Percentiles rank a stretch among this genome's conserved stretches.
Conservation (phyloP, 495 filamentous ascomycete genomes). For the Penicillium coffeae region DNA sequence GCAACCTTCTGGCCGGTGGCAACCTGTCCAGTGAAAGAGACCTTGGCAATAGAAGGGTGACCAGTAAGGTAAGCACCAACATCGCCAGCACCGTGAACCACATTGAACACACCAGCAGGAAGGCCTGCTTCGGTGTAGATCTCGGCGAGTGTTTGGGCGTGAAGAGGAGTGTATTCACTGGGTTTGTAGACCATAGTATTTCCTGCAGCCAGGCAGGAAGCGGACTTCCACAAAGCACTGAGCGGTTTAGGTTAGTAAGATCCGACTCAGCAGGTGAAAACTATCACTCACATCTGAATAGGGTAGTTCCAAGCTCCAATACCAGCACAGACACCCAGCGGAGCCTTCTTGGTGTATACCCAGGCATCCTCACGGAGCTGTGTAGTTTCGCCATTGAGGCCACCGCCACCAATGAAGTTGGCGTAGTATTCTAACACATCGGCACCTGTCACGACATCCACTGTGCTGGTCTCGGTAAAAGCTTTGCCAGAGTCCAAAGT, state of each 20-base stretch:
- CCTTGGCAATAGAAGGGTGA: constrained; percentile 69
- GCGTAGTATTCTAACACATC: constrained; percentile 78
- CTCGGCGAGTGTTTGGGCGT: constrained; percentile 63
- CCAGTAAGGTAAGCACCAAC: constrained; percentile 65
- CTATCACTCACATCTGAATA: constrained; percentile 61
- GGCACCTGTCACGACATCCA: constrained; percentile 70
- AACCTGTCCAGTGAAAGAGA: constrained; percentile 82
- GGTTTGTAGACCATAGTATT: constrained; percentile 89
- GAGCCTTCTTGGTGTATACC: constrained; percentile 71
- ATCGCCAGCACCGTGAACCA: constrained; percentile 69
- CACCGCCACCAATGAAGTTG: constrained; percentile 64
- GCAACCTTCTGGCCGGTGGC: constrained; percentile 73
- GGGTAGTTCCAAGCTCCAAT: constrained; percentile 87
- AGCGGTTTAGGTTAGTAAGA: neutral
- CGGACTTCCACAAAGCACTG: constrained; percentile 78
- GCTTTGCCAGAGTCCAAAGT: constrained; percentile 73
- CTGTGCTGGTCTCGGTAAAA: constrained; percentile 68
- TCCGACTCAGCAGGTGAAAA: neutral
- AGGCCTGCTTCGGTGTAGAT: constrained; percentile 71
- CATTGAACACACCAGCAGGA: constrained; percentile 76
- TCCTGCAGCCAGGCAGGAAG: constrained; percentile 74
- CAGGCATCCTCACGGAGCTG: constrained; percentile 66
- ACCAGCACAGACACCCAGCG: constrained; percentile 71
- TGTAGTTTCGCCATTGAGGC: constrained; percentile 64
- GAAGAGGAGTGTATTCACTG: constrained; percentile 74